These are phyloP conservation scores for Penicillium sp. DNA, from an alignment of 2,329 filamentous ascomycete species.

Conservation along the genomic window DNA sequence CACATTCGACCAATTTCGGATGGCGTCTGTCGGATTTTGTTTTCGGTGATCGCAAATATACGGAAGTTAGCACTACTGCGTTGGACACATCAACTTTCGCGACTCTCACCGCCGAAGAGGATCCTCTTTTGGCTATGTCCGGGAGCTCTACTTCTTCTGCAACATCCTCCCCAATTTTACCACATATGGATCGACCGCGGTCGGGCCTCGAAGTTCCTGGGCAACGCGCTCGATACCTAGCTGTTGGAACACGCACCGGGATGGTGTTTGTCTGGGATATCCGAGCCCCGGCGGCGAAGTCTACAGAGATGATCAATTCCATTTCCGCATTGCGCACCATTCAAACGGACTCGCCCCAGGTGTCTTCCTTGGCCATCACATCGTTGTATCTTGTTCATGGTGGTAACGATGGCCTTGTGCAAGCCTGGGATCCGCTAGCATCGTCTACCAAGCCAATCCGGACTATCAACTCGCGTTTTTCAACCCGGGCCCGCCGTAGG, in stretches of 20 bases:
- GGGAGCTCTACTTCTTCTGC: conserved; percentile 55
- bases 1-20: conserved; percentile 51
- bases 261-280: conserved; percentile 82
- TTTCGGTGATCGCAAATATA: conserved; percentile 58
- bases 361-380: conserved; percentile 78
- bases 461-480: conserved; percentile 82
- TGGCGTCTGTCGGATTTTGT: conserved; percentile 65
- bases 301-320: conserved; percentile 54
- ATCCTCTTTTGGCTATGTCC: conserved; percentile 65
- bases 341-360: conserved; percentile 83
- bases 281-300: conserved; percentile 61
- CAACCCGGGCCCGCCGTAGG: conserved; percentile 76
- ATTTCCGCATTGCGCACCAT: conserved; percentile 75
- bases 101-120: conserved; percentile 69
- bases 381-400: conserved; percentile 88
- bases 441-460: conserved; percentile 75
- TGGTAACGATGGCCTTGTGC: conserved; percentile 89
- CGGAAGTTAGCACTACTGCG: conserved; percentile 66
- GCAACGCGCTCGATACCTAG: conserved; percentile 75
- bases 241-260: conserved; percentile 75
- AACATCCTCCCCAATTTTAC: conserved; percentile 52
- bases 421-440: conserved; percentile 93
- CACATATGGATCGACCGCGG: conserved; percentile 44
- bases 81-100: conserved; percentile 75
- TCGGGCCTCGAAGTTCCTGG: conserved; percentile 69